phyloP scores from a whole-genome alignment of 345 rosid species.

The Hibiscus syriacus region DNA sequence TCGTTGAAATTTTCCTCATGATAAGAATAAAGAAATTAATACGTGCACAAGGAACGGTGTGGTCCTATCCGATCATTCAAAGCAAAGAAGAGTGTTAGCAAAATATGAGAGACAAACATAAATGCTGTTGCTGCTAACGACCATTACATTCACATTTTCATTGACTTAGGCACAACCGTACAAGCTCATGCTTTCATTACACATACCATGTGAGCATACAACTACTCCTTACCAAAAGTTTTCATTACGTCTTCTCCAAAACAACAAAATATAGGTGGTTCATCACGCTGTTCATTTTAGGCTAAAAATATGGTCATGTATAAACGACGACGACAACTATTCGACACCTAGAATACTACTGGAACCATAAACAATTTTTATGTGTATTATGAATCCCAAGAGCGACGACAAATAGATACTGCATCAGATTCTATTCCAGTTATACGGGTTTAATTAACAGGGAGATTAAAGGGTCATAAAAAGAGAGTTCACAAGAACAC shows the following conservation, averaged over 20 bases:
- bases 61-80: no score
- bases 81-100: no score
- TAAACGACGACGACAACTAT: slow-evolving; percentile 15
- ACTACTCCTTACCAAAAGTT: neutral
- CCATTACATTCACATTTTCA: no score
- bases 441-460: slow-evolving; percentile 13
- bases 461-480: slow-evolving; percentile 15
- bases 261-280: neutral
- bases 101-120: no score
- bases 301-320: slow-evolving; percentile 4
- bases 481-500: slow-evolving; percentile 3
- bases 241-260: neutral
- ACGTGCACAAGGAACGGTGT: no score
- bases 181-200: neutral
- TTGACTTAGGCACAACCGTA: no score
- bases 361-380: slow-evolving; percentile 20
- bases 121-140: no score
- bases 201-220: neutral
- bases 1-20: no score
- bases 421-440: slow-evolving; percentile 15
- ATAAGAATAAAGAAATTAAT: no score
- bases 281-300: neutral
- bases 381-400: slow-evolving; percentile 24
- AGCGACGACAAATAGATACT: neutral
- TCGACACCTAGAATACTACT: no score